Base-by-base conservation (phyloP, 106 monocot genomes). In the Dendrobium nobile region DNA sequence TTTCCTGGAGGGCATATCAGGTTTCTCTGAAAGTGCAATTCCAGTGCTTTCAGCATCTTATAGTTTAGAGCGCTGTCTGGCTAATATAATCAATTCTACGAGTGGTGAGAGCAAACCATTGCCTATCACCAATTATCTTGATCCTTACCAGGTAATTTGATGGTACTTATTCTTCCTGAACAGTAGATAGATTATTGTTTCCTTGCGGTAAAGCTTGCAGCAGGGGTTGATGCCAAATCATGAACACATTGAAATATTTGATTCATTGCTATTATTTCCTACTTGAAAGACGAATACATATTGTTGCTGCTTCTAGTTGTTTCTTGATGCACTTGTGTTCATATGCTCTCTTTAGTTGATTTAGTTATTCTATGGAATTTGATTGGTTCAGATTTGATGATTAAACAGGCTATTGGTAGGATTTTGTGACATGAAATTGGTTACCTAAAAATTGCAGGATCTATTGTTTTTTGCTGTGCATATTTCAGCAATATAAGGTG, bases 21-120 rank as follows among this genome's bases (percentile, higher is more conserved):
- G 85, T 78, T 58, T 86, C 80, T 83, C 85, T 67, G 93, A 85
- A 45, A 64, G 70, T 56, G 77, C 77, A 9, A 84, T 83, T 24
- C 79, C 84, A 59, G 87, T 89, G 44, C 87, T 94, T 75, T 78
- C 84, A 80, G 91, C 89, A 73, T 80, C 89, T 64, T 55, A 89
- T 72, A 64, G 78, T 86, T 80, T 94, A 73, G 93, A 94, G 83
- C 77, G 82, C 79, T 86, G 31, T 82, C 61, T 94, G 80, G 75
- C 26, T 82, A 41, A 78, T 58, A 79, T 80, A 72, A 42, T 89
- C 47, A 51, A 47, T 82, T 81, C 84, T 75, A 22, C 80, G 55
- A 85, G 73, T 72, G 84, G 75, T 22, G 82, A 83, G 61, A 59
- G 28, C 47, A 67, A 77, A 67, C 18, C 76, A 65, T 76, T 81